Evolutionary conservation across 805 yeast genomes (phyloP).

Genomic region (Wickerhamiella nectarea): DNA sequence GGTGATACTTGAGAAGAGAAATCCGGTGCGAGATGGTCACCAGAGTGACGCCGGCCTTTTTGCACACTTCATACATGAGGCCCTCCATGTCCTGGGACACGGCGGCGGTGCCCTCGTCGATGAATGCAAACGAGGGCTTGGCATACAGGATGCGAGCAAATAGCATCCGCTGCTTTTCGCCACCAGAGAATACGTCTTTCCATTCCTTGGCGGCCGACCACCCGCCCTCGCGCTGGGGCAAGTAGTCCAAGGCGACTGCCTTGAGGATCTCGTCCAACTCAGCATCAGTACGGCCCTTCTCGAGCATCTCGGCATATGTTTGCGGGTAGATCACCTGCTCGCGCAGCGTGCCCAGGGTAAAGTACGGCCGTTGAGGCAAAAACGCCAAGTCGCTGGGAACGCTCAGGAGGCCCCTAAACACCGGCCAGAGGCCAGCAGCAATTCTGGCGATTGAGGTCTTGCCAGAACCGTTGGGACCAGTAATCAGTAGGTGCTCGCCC

Average conservation of each 20-base stretch:
- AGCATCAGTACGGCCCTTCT: constrained; percentile 55
- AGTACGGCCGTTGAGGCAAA: constrained; percentile 78
- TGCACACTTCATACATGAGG: constrained; percentile 61
- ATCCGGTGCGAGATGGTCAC: constrained; percentile 79
- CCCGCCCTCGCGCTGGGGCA: constrained; percentile 51
- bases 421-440: constrained; percentile 84
- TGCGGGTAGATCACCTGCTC: constrained; percentile 86
- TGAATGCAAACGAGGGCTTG: constrained; percentile 63
- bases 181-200: constrained; percentile 92
- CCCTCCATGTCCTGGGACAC: constrained; percentile 85
- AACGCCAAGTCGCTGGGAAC: constrained; percentile 57
- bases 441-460: constrained; percentile 76
- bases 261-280: constrained; percentile 51
- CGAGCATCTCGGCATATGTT: constrained; percentile 63
- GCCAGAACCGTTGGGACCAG: constrained; percentile 85
- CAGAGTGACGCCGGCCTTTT: constrained; percentile 54
- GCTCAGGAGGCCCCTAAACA: constrained; percentile 67
- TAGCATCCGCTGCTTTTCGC: constrained; percentile 81
- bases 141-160: constrained; percentile 76
- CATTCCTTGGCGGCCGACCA: constrained; percentile 46
- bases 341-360: constrained; percentile 64
- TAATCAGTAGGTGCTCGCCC: constrained; percentile 58
- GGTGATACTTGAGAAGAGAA: constrained; percentile 71
- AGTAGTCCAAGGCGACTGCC: constrained; percentile 69
- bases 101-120: constrained; percentile 93